These are phyloP conservation scores for Ophiostoma piceae DNA, from an alignment of 2,329 filamentous ascomycete genomes.

Conservation along the genomic window DNA sequence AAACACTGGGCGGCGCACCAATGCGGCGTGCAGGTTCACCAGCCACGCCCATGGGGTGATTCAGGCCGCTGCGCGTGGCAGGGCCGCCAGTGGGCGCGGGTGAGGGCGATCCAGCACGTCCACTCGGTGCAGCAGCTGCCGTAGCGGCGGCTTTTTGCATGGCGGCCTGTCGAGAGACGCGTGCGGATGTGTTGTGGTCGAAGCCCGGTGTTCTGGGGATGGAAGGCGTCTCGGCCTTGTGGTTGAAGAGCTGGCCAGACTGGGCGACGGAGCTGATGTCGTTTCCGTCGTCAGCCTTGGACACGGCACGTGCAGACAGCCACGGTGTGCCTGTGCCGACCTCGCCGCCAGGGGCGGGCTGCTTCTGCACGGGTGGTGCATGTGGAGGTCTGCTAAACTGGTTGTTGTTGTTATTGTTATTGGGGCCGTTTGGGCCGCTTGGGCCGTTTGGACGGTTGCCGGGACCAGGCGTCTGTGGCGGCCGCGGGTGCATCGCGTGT, in stretches of 20 bases:
- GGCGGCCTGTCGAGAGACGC: background rate
- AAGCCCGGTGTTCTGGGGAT: slow-evolving; percentile 85
- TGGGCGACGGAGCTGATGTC: slow-evolving; percentile 38
- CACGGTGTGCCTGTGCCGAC: slow-evolving; percentile 48
- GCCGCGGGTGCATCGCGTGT: slow-evolving; percentile 18
- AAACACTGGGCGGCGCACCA: slow-evolving; percentile 49
- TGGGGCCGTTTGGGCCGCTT: slow-evolving; percentile 15
- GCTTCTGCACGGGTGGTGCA: background rate
- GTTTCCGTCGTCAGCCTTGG: slow-evolving; percentile 44
- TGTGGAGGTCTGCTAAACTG: slow-evolving; percentile 26
- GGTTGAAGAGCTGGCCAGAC: slow-evolving; percentile 60
- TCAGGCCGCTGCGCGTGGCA: slow-evolving; percentile 31
- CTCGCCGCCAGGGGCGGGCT: background rate
- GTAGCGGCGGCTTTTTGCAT: slow-evolving; percentile 14
- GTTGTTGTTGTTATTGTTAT: slow-evolving; percentile 17
- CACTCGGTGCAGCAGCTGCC: background rate
- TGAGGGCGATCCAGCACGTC: background rate
- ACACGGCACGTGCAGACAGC: slow-evolving; percentile 64
- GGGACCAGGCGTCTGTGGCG: slow-evolving; percentile 25
- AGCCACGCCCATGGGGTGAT: slow-evolving; percentile 46
- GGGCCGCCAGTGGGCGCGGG: slow-evolving; percentile 4
- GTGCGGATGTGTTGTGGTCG: slow-evolving; percentile 64
- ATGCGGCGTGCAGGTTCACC: slow-evolving; percentile 43
- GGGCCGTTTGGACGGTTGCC: slow-evolving; percentile 13
- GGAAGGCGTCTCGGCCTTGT: slow-evolving; percentile 71